Evolutionary conservation across 2,329 filamentous ascomycete species (phyloP).

Genomic region (Curvularia lunata): DNA sequence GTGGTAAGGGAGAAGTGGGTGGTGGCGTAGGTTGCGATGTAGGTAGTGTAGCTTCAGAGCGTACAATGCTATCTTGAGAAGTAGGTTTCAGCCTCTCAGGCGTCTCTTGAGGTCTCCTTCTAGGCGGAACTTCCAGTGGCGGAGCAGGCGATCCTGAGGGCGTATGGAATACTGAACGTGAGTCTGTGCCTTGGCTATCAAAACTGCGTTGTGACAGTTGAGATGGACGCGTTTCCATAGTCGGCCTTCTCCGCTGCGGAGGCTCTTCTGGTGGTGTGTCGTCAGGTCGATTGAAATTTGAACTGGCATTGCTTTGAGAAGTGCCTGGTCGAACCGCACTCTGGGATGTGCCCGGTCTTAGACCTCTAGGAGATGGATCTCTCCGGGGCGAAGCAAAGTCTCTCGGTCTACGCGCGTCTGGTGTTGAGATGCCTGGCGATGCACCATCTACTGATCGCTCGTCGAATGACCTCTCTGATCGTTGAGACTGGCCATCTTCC

Average conservation of each 20-base stretch:
- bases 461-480: constrained; percentile 39
- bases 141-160: constrained; percentile 34
- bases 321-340: constrained; percentile 43
- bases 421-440: constrained; percentile 25
- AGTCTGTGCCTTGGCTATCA: constrained; percentile 32
- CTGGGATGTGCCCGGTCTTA: constrained; percentile 45
- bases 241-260: constrained; percentile 69
- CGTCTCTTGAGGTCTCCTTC: constrained; percentile 36
- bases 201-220: constrained; percentile 35
- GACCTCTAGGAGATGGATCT: constrained; percentile 43
- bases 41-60: constrained; percentile 16
- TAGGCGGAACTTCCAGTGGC: constrained; percentile 32
- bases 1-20: constrained; percentile 36
- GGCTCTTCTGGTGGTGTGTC: constrained; percentile 40
- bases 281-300: constrained; percentile 38
- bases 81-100: constrained; percentile 38
- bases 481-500: constrained; percentile 42
- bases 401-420: constrained; percentile 41
- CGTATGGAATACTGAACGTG: constrained; percentile 31
- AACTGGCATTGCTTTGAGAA: constrained; percentile 46
- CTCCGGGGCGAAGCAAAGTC: constrained; percentile 33
- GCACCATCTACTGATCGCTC: constrained; percentile 33
- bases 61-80: constrained; percentile 15
- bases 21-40: constrained; percentile 30
- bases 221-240: constrained; percentile 62